Base-by-base conservation (phyloP, 306 rosid species). In the Cucumis cinereus region DNA sequence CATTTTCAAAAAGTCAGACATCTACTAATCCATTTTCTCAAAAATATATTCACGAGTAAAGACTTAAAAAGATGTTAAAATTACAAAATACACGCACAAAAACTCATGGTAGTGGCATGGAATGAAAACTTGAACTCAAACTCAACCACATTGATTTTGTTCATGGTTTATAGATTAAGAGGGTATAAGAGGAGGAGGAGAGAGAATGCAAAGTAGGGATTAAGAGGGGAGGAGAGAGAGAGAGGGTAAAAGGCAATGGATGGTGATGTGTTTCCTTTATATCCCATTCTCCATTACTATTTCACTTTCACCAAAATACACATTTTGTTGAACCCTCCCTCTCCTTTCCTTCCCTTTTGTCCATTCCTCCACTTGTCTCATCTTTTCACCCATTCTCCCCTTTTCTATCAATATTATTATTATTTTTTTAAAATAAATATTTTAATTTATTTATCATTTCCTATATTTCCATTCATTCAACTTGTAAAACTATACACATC, bases 281-380 rank as follows among this genome's bases (percentile, higher is more conserved):
- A 77, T 85, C 67, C 77, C 30, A 30, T 67, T 30, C 55, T 5
- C 55, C 40, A 22, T 33, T 77, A 62, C 15, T 69, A 50, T 30
- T 30, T 30, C 35, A 76, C 80, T 83, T 87, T 81, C 87, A 83
- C 81, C 43, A 74, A 83, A 83, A 83, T 72, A 57, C 33, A 49
- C 35, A 56, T 74, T 75, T 49, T 9, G 9, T 41, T 77, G 55
- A 58, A 57, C 69, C 57, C 70, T 79, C 82, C 76, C 36, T 62
- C 54, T 19, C 28, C 50, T 68, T 80, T 77, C 68, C 60, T n/a
- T 77, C 78, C 77, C 75, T 59, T 52, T 80, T 82, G 84, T 73
- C 83, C 77, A 74, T 76, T 75, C 85, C 74, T 60, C 26, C n/a
- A 13, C 56, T 72, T 50, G 67, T 77, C 55, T 73, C 77, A 5